Evolutionary conservation across 1,139 yeast species (phyloP), one percentile per base, ranked within the genome.

Genomic region (Arxiozyma heterogenica): DNA sequence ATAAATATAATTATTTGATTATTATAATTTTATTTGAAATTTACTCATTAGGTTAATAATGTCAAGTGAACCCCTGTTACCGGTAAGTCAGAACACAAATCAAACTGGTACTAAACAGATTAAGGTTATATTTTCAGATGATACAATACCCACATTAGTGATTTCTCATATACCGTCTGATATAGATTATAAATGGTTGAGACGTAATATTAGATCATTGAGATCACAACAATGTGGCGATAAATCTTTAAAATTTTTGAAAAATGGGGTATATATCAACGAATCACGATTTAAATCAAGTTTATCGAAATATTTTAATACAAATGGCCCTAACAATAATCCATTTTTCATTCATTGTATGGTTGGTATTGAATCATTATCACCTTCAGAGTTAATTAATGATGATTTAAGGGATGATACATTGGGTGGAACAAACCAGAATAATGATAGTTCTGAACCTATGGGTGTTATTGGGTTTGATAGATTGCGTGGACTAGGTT

Each of bases 391-490:
- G 70, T 89, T 45, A 76, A 73, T 0, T 74, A 80, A 53, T 9
- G 96, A 88, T 61, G 82, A 78, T 54, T 78, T 77, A 55, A 61
- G 81, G 55, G 94, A 86, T 63, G 76, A 75, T 51, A 63, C 57
- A 1, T 61, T 61, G 9, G 64, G 81, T 55, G 75, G 75, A 51
- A 62, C 54, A 1, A 59, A 61, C 12, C 63, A 60, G 3, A 52
- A 58, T 17, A 55, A 57, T 21, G 62, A 60, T 44, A 41, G 41
- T 0, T 22, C 25, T 6, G n/a, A 45, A 30, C 47, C 23, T 12
- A 90, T 93, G 1, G 89, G 86, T 50, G 86, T 86, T 7, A 79
- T 85, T 15, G 97, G 97, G 3, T 88, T 90, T 68, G 96, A 90
- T 69, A 72, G 96, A 50, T 74, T 90, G 54, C 75, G 91, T 38